Evolutionary conservation across 1,284 basidiomycete species (phyloP), one percentile per base, ranked within the genome.

Genomic region (Leccinum glutinopallens): DNA sequence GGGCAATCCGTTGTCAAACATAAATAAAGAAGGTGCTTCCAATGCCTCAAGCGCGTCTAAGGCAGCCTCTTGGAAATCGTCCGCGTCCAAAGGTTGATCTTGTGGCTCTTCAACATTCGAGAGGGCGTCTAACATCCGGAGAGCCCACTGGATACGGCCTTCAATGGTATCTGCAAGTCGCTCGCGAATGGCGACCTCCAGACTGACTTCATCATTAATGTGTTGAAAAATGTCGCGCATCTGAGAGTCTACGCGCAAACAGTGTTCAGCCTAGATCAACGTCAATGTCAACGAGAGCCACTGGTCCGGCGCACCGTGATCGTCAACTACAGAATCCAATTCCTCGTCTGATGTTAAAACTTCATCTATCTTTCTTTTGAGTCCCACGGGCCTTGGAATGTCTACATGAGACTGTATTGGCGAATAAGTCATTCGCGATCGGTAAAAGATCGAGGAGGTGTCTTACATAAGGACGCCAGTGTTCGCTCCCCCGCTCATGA

Each of bases 131-230:
- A 87, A 81, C 58, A 92, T 73, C 19, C 83, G 69, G 32, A 81
- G 70, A 32, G 88, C 88, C 90, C 90, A 92, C 63, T 83, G 80
- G 39, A 92, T 84, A 56, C 90, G 83, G 13, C 85, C 83, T 68
- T 88, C 79, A 6, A 89, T 74, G 3, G 86, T 85, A 39, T 82
- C 78, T 22, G 80, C 79, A 57, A 92, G 75, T 60, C 86, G 82
- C 64, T 83, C 74, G 60, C 87, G 81, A 17, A 91, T 70, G 4
- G 82, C 79, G 51, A 92, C 85, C 71, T 92, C 90, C 33, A 89
- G 74, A 71, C 87, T 82, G 25, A 92, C 74, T 70, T 92, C 88
- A 62, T 85, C 80, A 6, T 58, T 39, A 43, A 79, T 62, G 43
- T 72, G 60, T 12, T 63, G 70, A 68, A 62, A 64, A 49, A 73